Evolutionary conservation across 2,329 filamentous ascomycete species (phyloP), one percentile per base, ranked within the genome.

Genomic region (Fusarium sp.): DNA sequence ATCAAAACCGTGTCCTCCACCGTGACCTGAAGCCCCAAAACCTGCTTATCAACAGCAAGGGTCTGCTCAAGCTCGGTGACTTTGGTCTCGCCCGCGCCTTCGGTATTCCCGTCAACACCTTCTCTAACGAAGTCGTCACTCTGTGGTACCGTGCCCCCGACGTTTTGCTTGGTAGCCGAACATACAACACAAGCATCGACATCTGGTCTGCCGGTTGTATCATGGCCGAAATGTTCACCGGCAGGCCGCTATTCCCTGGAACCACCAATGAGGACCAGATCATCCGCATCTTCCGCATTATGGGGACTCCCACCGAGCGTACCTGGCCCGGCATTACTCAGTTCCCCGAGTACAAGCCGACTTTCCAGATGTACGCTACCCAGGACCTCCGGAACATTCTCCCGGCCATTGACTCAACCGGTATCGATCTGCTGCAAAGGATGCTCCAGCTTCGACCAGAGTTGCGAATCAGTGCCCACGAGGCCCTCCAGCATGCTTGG

Each of bases 201-300:
- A 98, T 99, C 81, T 99, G 96, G 96, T 98, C 94, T 8, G 96
- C 96, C 8, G 96, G 96, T 65, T 99, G 96, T 83, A 99, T 99
- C 87, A 98, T 99, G 96, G 96, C 96, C 11, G 96, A 99, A 84
- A 98, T 99, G 95, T 98, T 97, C 83, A 98, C 96, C 0, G 96
- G 96, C 5, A 90, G 96, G 20, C 96, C 96, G 0, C 89, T 99
- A 8, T 99, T 99, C 85, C 96, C 96, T 0, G 96, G 96, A 67
- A 99, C 96, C 2, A 98, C 96, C 40, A 99, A 99, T 82, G 96
- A 99, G 83, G 96, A 99, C 81, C 96, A 99, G 83, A 92, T 98
- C 60, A 89, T 97, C 72, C 95, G 97, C 81, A 99, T 99, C 83
- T 99, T 99, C 89, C 91, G 96, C 68, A 92, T 99, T 70, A 99